phyloP scores from a whole-genome alignment of 495 filamentous ascomycete genomes.

The Hypoxylon subgilvum region DNA sequence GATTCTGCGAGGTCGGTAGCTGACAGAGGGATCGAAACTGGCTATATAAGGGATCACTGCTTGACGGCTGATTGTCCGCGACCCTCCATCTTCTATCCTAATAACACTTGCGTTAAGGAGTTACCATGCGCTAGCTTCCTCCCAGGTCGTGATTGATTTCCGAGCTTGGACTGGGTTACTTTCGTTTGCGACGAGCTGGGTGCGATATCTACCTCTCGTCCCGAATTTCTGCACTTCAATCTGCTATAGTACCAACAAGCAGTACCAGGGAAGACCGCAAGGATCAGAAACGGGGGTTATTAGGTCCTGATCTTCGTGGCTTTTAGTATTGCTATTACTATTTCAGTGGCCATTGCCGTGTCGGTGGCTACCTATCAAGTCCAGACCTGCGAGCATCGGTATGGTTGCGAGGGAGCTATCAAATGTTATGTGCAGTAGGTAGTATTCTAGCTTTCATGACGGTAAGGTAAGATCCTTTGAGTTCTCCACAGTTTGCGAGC shows the following conservation, averaged over 20 bases:
- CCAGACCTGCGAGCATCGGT: too few species aligned
- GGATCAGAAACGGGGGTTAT: too few species aligned
- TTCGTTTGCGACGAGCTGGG: background rate
- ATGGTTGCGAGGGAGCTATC: too few species aligned
- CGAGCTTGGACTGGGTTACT: conserved; percentile 7
- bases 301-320: too few species aligned
- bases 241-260: too few species aligned
- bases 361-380: too few species aligned
- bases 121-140: background rate
- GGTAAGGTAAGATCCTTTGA: too few species aligned
- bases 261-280: too few species aligned
- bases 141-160: conserved; percentile 14
- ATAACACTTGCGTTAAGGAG: background rate
- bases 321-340: too few species aligned
- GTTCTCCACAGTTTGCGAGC: background rate
- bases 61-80: conserved; percentile 22
- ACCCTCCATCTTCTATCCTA: background rate
- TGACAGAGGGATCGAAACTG: background rate
- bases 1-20: conserved; percentile 23
- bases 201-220: background rate
- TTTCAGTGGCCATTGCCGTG: too few species aligned
- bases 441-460: too few species aligned
- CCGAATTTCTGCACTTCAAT: background rate
- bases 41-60: conserved; percentile 26
- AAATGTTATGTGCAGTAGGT: too few species aligned